Evolutionary conservation across 192 early-diverging fungal genomes (phyloP).

Genomic region (Entomortierella parvispora): DNA sequence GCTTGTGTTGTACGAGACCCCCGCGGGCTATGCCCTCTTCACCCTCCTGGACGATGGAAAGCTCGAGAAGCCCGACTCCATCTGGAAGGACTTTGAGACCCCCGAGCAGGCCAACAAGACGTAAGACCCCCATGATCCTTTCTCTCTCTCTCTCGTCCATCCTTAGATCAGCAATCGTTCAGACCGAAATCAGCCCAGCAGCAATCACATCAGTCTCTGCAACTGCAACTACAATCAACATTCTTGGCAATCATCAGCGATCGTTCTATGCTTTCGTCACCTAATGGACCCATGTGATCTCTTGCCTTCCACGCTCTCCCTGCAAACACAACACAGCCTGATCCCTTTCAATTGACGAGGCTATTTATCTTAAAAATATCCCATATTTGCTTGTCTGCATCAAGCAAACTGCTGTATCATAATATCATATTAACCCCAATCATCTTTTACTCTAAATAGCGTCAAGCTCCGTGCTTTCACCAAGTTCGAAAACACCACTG

Average conservation of each 20-base stretch:
- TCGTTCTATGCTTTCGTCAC: no score
- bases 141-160: background rate
- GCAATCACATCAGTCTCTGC: no score
- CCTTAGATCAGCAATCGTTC: no score
- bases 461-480: constrained; percentile 95
- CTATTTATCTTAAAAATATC: no score
- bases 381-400: no score
- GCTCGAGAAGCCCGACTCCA: constrained; percentile 85
- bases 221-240: background rate
- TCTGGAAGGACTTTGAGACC: constrained; percentile 91
- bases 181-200: no score
- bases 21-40: constrained; percentile 97
- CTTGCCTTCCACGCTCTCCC: background rate
- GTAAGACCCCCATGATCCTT: constrained; percentile 56
- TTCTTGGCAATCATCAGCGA: no score
- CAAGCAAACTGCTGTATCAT: no score
- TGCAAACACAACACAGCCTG: no score
- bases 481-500: constrained; percentile 99
- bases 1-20: constrained; percentile 97
- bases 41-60: constrained; percentile 92
- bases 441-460: constrained; percentile 42
- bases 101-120: constrained; percentile 89
- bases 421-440: background rate
- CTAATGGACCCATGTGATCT: background rate
- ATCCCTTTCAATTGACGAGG: no score